A percentile compares a stretch with the other conserved stretches of the same genome.
Evolutionary conservation across 257 asterid genomes (phyloP).

Genomic region (Buddleja alternifolia): DNA sequence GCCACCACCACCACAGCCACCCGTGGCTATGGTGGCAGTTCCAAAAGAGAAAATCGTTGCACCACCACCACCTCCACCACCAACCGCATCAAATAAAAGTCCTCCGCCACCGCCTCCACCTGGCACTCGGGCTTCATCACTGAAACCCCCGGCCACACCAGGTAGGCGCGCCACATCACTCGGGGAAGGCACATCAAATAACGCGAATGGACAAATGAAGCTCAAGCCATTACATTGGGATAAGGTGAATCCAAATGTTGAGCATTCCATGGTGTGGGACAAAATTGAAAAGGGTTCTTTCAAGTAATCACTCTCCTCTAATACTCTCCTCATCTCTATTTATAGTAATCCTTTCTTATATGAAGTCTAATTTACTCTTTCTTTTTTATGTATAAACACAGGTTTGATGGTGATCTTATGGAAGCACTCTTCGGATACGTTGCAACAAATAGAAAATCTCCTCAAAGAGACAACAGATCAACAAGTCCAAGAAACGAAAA

Average conservation of each 20-base stretch:
- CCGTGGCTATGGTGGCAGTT: slow-evolving; percentile 27
- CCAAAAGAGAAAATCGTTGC: slow-evolving; percentile 32
- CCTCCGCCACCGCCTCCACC: slow-evolving; percentile 57
- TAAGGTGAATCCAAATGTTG: slow-evolving; percentile 74
- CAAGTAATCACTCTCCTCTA: slow-evolving; percentile 55
- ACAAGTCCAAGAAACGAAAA: slow-evolving; percentile 37
- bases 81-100: slow-evolving; percentile 27
- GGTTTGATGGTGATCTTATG: slow-evolving; percentile 94
- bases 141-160: slow-evolving; percentile 42
- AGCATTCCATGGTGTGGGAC: slow-evolving; percentile 97
- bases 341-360: background rate
- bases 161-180: slow-evolving; percentile 31
- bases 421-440: slow-evolving; percentile 95
- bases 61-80: slow-evolving; percentile 59
- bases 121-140: slow-evolving; percentile 25
- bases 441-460: slow-evolving; percentile 78
- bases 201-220: slow-evolving; percentile 58
- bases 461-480: slow-evolving; percentile 41
- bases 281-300: slow-evolving; percentile 88
- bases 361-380: background rate
- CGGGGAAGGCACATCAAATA: slow-evolving; percentile 42
- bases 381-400: slow-evolving; percentile 33
- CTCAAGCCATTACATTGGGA: slow-evolving; percentile 94
- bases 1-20: slow-evolving; percentile 27
- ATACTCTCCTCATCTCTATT: background rate